Base-by-base conservation (phyloP, 1,139 yeast genomes). In the Zygosaccharomyces sapae region DNA sequence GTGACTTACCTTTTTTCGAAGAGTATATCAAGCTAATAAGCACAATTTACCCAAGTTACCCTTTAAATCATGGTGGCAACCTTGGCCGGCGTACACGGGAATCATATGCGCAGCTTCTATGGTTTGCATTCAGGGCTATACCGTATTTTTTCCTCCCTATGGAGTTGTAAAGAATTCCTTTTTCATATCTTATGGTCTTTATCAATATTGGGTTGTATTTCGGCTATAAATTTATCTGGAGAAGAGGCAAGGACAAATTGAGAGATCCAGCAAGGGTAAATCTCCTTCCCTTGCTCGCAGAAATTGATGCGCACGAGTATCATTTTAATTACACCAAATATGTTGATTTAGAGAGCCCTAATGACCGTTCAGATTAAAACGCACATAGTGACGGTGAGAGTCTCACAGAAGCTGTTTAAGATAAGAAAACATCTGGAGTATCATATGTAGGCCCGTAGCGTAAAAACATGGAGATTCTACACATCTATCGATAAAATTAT, bases 161-260 rank as follows among this genome's bases (percentile, higher is more conserved):
- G 94, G 94, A 67, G 69, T 44, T 62, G 73, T 13, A 68, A 81
- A 51, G 73, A 80, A n/a, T 86, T 86, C 58, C 64, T 86, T 49
- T 83, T 84, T 75, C 77, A 51, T 86, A 85, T 60, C 66, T 86
- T 54, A 79, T 84, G 80, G 73, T 85, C 22, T 83, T 83, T 50
- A 68, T 85, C 41, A 81, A 81, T 57, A 62, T 83, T 44, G 79
- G 66, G 1, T 70, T 85, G 16, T 84, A 74, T 54, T 52, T 81
- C 9, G 67, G 65, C 16, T 83, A 83, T 76, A 85, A 85, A 60
- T 37, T 76, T 3, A 33, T 81, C n/a, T 74, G 71, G 61, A 52
- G 45, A 27, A 51, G 56, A 18, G 65, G 66, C 13, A 70, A 73
- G 47, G 77, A 82, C 43, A 76, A 73, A 55, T 72, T 80, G 70